Percentiles rank a stretch among this genome's conserved stretches.
Evolutionary conservation across 805 yeast genomes (phyloP).

Genomic region (Trichomonascus vanleenenianus): DNA sequence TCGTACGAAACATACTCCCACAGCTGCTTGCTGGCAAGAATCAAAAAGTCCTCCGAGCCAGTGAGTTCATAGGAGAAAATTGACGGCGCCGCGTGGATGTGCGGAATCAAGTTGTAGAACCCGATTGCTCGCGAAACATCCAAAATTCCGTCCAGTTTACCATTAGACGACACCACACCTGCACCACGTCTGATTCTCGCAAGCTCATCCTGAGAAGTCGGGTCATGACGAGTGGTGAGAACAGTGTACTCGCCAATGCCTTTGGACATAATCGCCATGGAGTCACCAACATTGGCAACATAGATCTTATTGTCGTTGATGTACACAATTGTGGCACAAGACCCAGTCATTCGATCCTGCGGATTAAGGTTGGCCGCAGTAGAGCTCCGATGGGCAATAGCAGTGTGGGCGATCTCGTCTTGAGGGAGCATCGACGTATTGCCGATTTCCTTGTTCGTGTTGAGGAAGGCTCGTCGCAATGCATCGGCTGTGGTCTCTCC

Average conservation of each 20-base stretch:
- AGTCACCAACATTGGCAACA: conserved; percentile 88
- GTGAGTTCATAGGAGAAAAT: conserved; percentile 53
- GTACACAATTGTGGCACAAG: conserved; percentile 76
- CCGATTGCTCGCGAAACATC: conserved; percentile 91
- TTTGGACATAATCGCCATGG: conserved; percentile 70
- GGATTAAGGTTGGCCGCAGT: conserved; percentile 49
- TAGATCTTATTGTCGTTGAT: conserved; percentile 62
- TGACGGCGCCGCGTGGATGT: conserved; percentile 82
- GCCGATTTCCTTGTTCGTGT: conserved; percentile 76
- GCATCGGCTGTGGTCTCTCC: conserved; percentile 62
- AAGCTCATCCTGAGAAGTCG: conserved; percentile 61
- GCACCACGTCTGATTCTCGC: conserved; percentile 82
- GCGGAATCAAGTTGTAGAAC: conserved; percentile 76
- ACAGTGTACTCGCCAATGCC: conserved; percentile 73
- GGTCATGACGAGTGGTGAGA: conserved; percentile 74
- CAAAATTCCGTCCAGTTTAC: conserved; percentile 73
- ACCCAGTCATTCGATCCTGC: conserved; percentile 71
- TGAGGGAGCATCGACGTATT: conserved; percentile 28
- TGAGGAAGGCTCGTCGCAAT: conserved; percentile 69
- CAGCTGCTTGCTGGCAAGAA: conserved; percentile 72
- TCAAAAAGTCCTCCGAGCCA: conserved; percentile 72
- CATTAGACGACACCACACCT: conserved; percentile 80
- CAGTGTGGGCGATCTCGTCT: conserved; percentile 26
- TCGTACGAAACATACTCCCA: conserved; percentile 84
- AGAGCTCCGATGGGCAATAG: conserved; percentile 46